These are phyloP conservation scores for Prunus dulcis DNA, from an alignment of 306 rosid species.

Conservation along the genomic window DNA sequence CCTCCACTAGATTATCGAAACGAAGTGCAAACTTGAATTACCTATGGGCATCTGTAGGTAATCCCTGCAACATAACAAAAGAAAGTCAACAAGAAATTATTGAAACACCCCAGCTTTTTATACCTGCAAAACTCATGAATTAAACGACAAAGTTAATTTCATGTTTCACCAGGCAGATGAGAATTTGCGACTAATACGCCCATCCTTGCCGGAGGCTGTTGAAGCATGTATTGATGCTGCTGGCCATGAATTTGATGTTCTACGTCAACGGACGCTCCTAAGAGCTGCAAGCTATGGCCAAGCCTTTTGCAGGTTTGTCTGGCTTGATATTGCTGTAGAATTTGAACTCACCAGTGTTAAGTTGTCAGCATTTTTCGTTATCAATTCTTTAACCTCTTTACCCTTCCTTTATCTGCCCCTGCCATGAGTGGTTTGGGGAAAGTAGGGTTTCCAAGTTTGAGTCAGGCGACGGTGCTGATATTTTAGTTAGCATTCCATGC, in stretches of 20 bases:
- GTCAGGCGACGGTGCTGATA: neutral
- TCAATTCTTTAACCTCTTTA: neutral
- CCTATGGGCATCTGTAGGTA: neutral
- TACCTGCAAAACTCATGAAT: neutral
- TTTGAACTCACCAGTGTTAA: neutral
- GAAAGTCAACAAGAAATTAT: neutral
- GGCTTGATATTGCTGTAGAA: slow-evolving; percentile 17
- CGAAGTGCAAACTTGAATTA: neutral
- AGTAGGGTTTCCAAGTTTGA: neutral
- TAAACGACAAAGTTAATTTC: slow-evolving; percentile 1
- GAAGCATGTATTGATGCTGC: slow-evolving; percentile 95
- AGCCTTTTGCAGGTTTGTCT: slow-evolving; percentile 89
- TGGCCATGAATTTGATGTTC: slow-evolving; percentile 91
- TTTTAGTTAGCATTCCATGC: neutral
- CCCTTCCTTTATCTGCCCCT: neutral
- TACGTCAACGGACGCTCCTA: slow-evolving; percentile 72
- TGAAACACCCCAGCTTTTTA: neutral
- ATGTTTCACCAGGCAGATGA: slow-evolving; percentile 83
- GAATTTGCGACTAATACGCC: slow-evolving; percentile 84
- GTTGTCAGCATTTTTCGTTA: neutral
- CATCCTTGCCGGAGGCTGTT: slow-evolving; percentile 89
- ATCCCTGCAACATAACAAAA: neutral
- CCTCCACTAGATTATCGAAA: neutral
- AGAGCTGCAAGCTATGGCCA: slow-evolving; percentile 99
- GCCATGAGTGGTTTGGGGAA: neutral